Percentiles rank a stretch among this genome's conserved stretches.
phyloP scores from a whole-genome alignment of 371 early-diverging fungal genomes.

The Chytridium lagenaria region DNA sequence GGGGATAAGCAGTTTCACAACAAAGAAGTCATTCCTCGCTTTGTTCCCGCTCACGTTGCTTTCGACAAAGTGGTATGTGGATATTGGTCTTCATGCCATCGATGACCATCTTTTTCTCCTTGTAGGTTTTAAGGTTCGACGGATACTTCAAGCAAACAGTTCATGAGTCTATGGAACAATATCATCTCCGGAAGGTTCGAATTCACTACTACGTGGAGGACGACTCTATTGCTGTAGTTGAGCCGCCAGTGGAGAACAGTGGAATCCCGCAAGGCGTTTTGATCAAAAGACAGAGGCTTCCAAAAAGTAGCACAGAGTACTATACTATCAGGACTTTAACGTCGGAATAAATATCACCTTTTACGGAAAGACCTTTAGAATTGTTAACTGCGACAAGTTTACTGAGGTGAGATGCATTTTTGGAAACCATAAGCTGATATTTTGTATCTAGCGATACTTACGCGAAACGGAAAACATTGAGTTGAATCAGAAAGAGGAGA shows the following conservation, averaged over 20 bases:
- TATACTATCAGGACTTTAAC: slow-evolving; percentile 58
- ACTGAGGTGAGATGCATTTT: slow-evolving; percentile 50
- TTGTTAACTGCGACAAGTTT: slow-evolving; percentile 61
- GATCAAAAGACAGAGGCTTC: slow-evolving; percentile 61
- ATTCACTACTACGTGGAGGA: slow-evolving; percentile 65
- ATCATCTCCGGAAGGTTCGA: slow-evolving; percentile 55
- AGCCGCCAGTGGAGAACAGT: slow-evolving; percentile 60
- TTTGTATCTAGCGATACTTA: slow-evolving; percentile 48
- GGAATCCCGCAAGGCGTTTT: slow-evolving; percentile 65
- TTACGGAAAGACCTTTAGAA: slow-evolving; percentile 60
- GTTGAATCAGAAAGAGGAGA: slow-evolving; percentile 52
- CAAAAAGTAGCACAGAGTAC: slow-evolving; percentile 51
- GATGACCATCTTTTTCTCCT: background rate
- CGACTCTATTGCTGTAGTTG: slow-evolving; percentile 63
- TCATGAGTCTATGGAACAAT: slow-evolving; percentile 58
- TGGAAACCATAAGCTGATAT: slow-evolving; percentile 2
- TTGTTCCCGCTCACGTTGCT: slow-evolving; percentile 58
- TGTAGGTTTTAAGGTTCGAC: slow-evolving; percentile 57
- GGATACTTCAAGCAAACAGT: slow-evolving; percentile 63
- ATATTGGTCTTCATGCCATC: slow-evolving; percentile 1
- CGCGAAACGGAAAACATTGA: slow-evolving; percentile 50
- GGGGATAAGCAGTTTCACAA: slow-evolving; percentile 45
- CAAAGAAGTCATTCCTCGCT: slow-evolving; percentile 29
- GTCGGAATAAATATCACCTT: slow-evolving; percentile 57
- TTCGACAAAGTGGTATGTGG: slow-evolving; percentile 61